Evolutionary conservation across 768 basidiomycete genomes (phyloP).

Genomic region (Amanita phalloides): DNA sequence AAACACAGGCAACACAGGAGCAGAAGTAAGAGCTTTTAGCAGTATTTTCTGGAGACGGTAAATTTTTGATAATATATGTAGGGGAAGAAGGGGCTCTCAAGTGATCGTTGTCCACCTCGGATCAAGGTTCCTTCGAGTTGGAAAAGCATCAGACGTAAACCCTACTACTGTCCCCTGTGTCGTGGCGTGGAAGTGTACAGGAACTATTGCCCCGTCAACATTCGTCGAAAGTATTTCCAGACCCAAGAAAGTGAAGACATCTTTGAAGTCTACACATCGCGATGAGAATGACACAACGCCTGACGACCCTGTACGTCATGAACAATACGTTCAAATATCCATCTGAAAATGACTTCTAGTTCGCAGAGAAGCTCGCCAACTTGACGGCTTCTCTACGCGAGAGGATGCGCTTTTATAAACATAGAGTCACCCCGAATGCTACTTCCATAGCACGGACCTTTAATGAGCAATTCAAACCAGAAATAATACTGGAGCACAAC

Average conservation of each 20-base stretch:
- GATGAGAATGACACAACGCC: constrained; percentile 46
- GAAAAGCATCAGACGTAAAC: constrained; percentile 66
- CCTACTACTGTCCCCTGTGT: constrained; percentile 62
- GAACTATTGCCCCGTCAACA: constrained; percentile 28
- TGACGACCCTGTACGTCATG: constrained; percentile 51
- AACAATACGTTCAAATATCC: background rate
- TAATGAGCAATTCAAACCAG: constrained; percentile 77
- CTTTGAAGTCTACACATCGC: constrained; percentile 18
- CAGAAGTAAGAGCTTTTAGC: constrained; percentile 29
- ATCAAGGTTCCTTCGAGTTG: constrained; percentile 62
- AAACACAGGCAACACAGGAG: constrained; percentile 25
- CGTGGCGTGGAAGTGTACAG: constrained; percentile 54
- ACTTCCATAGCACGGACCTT: constrained; percentile 62
- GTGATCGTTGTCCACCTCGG: constrained; percentile 76
- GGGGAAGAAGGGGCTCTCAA: constrained; percentile 59
- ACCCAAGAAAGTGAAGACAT: constrained; percentile 28
- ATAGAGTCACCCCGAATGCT: constrained; percentile 63
- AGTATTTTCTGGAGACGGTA: constrained; percentile 9
- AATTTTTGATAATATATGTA: constrained; percentile 16
- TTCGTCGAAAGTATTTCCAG: constrained; percentile 45
- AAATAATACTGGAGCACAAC: constrained; percentile 76
- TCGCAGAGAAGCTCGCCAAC: constrained; percentile 65
- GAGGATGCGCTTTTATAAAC: constrained; percentile 79
- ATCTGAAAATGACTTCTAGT: constrained; percentile 28
- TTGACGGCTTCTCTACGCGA: constrained; percentile 67